Evolutionary conservation across 257 asterid genomes (phyloP).

Genomic region (Sherardia arvensis): DNA sequence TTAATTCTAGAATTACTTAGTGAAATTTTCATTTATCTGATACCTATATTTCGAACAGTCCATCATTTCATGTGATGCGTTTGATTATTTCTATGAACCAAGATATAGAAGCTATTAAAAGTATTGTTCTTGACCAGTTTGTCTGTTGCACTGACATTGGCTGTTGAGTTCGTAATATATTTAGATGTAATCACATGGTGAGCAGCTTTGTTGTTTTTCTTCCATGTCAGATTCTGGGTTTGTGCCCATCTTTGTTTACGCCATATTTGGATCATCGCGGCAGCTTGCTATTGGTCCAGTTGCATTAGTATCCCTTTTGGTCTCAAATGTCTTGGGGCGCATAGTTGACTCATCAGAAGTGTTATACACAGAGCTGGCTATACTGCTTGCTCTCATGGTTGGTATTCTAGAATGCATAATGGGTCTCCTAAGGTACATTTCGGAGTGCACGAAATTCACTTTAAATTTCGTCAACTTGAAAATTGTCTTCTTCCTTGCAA

Average conservation of each 20-base stretch:
- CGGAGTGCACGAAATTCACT: not conserved
- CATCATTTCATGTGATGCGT: not conserved
- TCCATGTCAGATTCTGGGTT: constrained; percentile 81
- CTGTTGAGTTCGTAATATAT: not conserved
- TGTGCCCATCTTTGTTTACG: constrained; percentile 85
- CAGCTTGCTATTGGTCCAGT: constrained; percentile 99
- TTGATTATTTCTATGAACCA: not conserved
- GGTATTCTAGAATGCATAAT: constrained; percentile 84
- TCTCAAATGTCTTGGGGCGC: constrained; percentile 77
- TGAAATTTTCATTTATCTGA: not conserved
- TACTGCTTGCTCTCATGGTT: constrained; percentile 91
- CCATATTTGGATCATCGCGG: constrained; percentile 94
- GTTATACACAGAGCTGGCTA: constrained; percentile 92
- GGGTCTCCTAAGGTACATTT: constrained; percentile 78
- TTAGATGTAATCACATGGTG: not conserved
- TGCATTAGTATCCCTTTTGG: constrained; percentile 91
- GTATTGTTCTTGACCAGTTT: not conserved
- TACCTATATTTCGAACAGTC: not conserved
- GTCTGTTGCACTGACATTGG: not conserved
- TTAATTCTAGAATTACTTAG: not conserved
- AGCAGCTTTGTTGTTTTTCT: constrained; percentile 3
- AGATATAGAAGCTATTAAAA: not conserved
- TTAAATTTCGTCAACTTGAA: constrained; percentile 3
- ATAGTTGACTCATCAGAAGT: constrained; percentile 74
- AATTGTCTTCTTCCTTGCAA: not conserved